phyloP scores from a whole-genome alignment of 108 stramenopile species.

The Pseudonitzschia multistriata region DNA sequence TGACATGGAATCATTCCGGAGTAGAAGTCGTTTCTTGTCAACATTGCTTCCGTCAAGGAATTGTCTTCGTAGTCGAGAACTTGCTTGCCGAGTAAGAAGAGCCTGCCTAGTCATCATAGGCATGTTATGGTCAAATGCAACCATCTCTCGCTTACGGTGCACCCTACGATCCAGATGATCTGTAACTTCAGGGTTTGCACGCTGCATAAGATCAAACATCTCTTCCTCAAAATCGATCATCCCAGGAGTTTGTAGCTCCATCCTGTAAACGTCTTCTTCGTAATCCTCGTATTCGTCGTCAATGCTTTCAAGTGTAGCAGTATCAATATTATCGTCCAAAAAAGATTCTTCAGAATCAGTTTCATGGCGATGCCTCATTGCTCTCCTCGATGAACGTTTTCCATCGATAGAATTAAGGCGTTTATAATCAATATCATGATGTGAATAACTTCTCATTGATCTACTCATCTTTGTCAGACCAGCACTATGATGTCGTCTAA shows the following conservation, averaged over 20 bases:
- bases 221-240: constrained; percentile 41
- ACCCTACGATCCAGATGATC: constrained; percentile 34
- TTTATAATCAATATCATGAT: constrained; percentile 20
- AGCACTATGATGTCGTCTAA: constrained; percentile 25
- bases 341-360: constrained; percentile 26
- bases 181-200: constrained; percentile 38
- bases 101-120: constrained; percentile 48
- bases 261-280: constrained; percentile 25
- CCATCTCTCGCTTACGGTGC: constrained; percentile 23
- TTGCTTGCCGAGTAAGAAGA: constrained; percentile 35
- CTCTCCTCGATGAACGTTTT: constrained; percentile 23
- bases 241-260: constrained; percentile 37
- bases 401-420: constrained; percentile 9
- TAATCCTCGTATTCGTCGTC: constrained; percentile 31
- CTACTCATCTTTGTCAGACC: constrained; percentile 1
- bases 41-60: constrained; percentile 30
- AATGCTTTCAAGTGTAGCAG: constrained; percentile 27
- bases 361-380: constrained; percentile 9
- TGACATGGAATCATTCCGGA: constrained; percentile 34
- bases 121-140: constrained; percentile 42
- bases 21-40: constrained; percentile 19
- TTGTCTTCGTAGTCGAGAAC: constrained; percentile 26
- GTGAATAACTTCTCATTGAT: constrained; percentile 16
- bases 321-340: constrained; percentile 5
- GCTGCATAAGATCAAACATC: constrained; percentile 36